Conservation (phyloP, 495 filamentous ascomycete genomes). For the Hypoxylon lenormandii region DNA sequence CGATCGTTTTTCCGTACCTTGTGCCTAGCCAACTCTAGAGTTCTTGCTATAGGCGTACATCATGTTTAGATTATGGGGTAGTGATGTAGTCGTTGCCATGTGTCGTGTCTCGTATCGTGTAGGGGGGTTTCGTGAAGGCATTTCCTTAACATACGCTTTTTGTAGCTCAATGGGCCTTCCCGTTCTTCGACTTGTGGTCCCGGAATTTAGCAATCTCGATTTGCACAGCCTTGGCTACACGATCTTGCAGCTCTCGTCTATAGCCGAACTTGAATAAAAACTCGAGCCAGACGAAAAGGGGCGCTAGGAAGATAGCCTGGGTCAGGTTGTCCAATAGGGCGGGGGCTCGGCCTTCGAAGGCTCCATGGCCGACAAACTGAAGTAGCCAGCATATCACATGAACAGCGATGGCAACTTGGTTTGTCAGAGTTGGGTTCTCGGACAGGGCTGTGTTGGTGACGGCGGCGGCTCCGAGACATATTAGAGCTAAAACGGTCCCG, state of each 20-base stretch:
- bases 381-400: constrained; percentile 82
- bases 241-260: constrained; percentile 81
- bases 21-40: neutral
- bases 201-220: constrained; percentile 72
- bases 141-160: neutral
- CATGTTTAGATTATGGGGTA: neutral
- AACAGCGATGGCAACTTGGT: constrained; percentile 75
- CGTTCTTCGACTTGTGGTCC: constrained; percentile 52
- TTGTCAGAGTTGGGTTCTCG: constrained; percentile 72
- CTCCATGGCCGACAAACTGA: constrained; percentile 92
- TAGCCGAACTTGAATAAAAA: constrained; percentile 91
- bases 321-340: constrained; percentile 90
- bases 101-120: neutral
- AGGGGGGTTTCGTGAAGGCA: neutral
- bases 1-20: neutral
- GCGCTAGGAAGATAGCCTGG: constrained; percentile 91
- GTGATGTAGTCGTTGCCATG: neutral
- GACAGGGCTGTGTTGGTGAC: constrained; percentile 78
- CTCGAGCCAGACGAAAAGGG: constrained; percentile 99
- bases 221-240: constrained; percentile 79
- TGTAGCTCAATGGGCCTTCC: constrained; percentile 47
- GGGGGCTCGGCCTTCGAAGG: constrained; percentile 87
- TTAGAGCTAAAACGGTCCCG: constrained; percentile 75
- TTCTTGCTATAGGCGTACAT: neutral
- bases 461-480: constrained; percentile 79